Percentiles rank a stretch among this genome's conserved stretches.
Evolutionary conservation across 257 asterid genomes (phyloP).

Genomic region (Orobanche coerulescens): DNA sequence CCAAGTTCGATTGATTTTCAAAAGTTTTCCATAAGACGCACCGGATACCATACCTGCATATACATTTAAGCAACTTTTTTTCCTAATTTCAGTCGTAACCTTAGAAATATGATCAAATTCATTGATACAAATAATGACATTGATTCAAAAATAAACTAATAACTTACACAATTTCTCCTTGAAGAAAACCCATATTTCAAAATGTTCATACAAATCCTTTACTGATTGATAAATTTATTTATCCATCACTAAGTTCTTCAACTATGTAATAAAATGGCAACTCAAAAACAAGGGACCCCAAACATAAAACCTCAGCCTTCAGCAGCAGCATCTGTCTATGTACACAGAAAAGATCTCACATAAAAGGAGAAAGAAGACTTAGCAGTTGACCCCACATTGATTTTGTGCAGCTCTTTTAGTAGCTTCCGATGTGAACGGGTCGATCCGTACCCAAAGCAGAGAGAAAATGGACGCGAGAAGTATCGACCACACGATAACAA

Average conservation of each 20-base stretch:
- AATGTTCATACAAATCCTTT: not conserved
- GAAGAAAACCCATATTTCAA: not conserved
- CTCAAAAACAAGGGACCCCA: slow-evolving; percentile 4
- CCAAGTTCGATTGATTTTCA: no score
- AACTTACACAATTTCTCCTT: not conserved
- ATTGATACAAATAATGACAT: no score
- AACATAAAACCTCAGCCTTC: not conserved
- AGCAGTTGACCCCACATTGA: slow-evolving; percentile 78
- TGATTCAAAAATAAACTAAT: not conserved
- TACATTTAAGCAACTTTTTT: no score
- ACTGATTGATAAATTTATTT: slow-evolving; percentile 4
- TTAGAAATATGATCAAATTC: no score
- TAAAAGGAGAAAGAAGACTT: no score
- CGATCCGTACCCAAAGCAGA: slow-evolving; percentile 82
- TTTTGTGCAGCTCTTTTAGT: slow-evolving; percentile 44
- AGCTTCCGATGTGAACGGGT: slow-evolving; percentile 60
- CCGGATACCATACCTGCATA: no score
- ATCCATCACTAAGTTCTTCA: no score
- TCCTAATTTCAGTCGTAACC: no score
- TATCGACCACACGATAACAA: slow-evolving; percentile 87
- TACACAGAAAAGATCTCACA: slow-evolving; percentile 15
- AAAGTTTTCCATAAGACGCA: no score
- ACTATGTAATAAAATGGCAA: no score
- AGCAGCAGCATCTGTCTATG: slow-evolving; percentile 24
- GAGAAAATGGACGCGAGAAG: slow-evolving; percentile 93